These are phyloP conservation scores for Geosmithia morbida DNA, from an alignment of 2,329 filamentous ascomycete species.

Conservation along the genomic window DNA sequence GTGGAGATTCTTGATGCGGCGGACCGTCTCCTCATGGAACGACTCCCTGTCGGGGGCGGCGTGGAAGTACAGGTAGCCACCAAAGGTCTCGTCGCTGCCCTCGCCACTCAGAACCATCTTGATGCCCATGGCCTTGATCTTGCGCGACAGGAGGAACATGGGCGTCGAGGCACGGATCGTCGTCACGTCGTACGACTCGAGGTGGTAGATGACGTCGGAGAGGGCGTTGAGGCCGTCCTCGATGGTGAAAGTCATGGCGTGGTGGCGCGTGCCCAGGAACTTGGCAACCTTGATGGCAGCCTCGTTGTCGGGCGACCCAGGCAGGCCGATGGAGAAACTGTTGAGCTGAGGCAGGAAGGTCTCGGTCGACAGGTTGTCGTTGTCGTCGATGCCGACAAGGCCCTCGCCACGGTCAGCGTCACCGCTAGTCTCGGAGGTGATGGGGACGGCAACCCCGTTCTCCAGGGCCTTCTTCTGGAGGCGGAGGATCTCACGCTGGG, in stretches of 20 bases:
- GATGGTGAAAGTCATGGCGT: constrained; percentile 96
- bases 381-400: constrained; percentile 87
- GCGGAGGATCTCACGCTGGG: constrained; percentile 78
- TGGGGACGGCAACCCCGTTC: constrained; percentile 4
- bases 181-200: constrained; percentile 96
- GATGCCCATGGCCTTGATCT: constrained; percentile 98
- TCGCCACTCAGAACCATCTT: constrained; percentile 99
- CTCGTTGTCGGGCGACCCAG: constrained; percentile 80
- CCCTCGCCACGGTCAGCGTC: constrained; percentile 41
- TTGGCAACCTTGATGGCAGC: constrained; percentile 88
- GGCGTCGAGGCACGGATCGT: constrained; percentile 96
- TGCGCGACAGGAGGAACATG: constrained; percentile 94
- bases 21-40: constrained; percentile 93
- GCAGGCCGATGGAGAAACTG: constrained; percentile 96
- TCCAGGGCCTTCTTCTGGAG: constrained; percentile 51
- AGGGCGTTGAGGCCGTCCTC: constrained; percentile 95
- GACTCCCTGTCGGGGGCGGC: constrained; percentile 76
- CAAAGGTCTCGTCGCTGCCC: constrained; percentile 95
- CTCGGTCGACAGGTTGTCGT: constrained; percentile 76
- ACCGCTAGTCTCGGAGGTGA: constrained; percentile 20
- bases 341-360: constrained; percentile 90
- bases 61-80: constrained; percentile 98
- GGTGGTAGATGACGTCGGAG: constrained; percentile 94
- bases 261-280: constrained; percentile 94
- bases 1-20: constrained; percentile 92